Evolutionary conservation across 1,284 basidiomycete genomes (phyloP), one percentile per base, ranked within the genome.

Genomic region (Polyporus tsugae): DNA sequence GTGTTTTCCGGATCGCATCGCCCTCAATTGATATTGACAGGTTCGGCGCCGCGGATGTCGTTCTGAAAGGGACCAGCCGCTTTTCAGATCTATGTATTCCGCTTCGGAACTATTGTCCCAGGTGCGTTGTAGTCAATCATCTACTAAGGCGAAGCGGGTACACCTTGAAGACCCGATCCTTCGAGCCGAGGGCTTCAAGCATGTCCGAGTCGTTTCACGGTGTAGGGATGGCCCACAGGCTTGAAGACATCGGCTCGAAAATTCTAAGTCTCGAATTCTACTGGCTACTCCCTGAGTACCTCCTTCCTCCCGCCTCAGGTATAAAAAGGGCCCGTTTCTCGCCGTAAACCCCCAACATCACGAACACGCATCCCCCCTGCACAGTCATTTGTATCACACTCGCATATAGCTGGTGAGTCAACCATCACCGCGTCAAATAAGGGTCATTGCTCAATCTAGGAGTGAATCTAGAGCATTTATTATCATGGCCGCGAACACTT

Each of bases 401-500:
- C 11, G 64, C 49, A 69, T 66, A 69, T 66, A 69, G 58, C n/a
- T 22, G 39, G 58, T 60, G 41, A 15, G 58, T 60, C 29, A 33
- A 58, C 17, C 41, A 35, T 55, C 4, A 6, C 22, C 15, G 13
- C 29, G 22, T 35, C 13, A 33, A 33, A 15, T 33, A 33, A 33
- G 15, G 52, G 33, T 33, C 33, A 6, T 55, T 17, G 13, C 29
- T 55, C 11, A 55, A 17, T 33, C 17, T 17, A 2, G 7, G 6
- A 25, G 6, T 49, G 46, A 22, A 29, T 55, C 6, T 33, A 55
- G 52, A 55, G 57, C 36, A 38, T 6, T n/a, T 60, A 60, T 59
- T 22, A 64, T 62, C n/a, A 71, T 66, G 65, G 59, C 62, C 63
- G 60, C 60, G 39, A 63, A 19, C 59, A 44, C 53, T 68, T 60